Evolutionary conservation across 495 filamentous ascomycete genomes (phyloP), one percentile per base, ranked within the genome.

Genomic region (Aspergillus nanangensis): DNA sequence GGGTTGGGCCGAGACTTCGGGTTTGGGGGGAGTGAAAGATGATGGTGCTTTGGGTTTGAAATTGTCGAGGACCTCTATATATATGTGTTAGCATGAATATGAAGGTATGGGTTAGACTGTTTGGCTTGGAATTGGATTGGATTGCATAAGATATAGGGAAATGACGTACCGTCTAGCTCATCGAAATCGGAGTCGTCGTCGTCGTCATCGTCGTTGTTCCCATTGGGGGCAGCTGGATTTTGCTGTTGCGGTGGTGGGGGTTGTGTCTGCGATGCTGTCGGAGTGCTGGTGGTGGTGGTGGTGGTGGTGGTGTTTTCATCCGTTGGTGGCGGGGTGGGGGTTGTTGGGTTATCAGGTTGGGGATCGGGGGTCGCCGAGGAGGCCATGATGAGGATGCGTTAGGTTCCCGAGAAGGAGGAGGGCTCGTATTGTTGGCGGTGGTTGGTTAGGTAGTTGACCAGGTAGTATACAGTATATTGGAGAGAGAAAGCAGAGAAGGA

Each of bases 51-150:
- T 74, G 22, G 75, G 66, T 48, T 76, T 66, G 48, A 98, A 98
- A 55, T 96, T 84, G 51, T 97, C 90, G 23, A 98, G 84, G 62
- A 96, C 81, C 38, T 96, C 90, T 95, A 52, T 9, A 50, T 20
- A 22, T 21, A 37, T 25, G 45, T 32, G 32, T 35, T 11, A 1
- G 21, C 15, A 25, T 29, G 25, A n/a, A n/a, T n/a, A n/a, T n/a
- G n/a, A n/a, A n/a, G n/a, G n/a, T 18, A 24, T 21, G 3, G 15
- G 15, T 44, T 31, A 32, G 35, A 35, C 25, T 11, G 32, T 19
- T 40, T n/a, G 17, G 37, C 25, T 35, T n/a, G n/a, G 4, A 5
- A 9, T 14, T 17, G 13, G 27, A 13, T 29, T 32, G 23, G n/a
- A 13, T 5, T 18, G n/a, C 13, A 34, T 17, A 17, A 36, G n/a